A percentile compares a stretch with the other conserved stretches of the same genome.
These are phyloP conservation scores for Rhodotorula sp. DNA, from an alignment of 1,284 basidiomycete species.

Conservation along the genomic window DNA sequence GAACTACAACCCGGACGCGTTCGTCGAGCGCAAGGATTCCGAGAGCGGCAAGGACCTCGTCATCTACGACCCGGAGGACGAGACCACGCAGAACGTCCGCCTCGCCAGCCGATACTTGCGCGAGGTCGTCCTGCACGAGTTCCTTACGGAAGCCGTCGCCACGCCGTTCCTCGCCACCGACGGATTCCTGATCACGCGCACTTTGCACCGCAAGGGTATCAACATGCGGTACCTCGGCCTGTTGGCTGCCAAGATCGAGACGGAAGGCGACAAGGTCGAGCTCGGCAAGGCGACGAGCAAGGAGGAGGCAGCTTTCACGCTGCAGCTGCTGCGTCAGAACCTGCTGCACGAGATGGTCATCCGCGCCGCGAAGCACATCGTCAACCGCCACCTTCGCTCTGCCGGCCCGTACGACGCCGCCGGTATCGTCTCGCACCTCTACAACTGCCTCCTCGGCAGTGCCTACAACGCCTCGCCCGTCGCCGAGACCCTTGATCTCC, in stretches of 20 bases:
- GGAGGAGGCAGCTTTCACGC: constrained; percentile 37
- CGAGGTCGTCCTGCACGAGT: constrained; percentile 52
- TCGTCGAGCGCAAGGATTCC: constrained; percentile 52
- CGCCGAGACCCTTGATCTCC: constrained; percentile 49
- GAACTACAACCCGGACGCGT: constrained; percentile 60
- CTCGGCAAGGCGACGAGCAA: constrained; percentile 18
- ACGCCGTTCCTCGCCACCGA: constrained; percentile 53
- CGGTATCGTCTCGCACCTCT: constrained; percentile 56
- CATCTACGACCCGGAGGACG: constrained; percentile 54
- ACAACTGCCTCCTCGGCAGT: constrained; percentile 59
- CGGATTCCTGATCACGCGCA: constrained; percentile 54
- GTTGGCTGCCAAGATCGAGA: constrained; percentile 51
- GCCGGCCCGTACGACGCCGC: constrained; percentile 51
- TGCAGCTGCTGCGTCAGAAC: constrained; percentile 46
- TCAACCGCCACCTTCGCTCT: constrained; percentile 51
- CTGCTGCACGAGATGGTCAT: constrained; percentile 58
- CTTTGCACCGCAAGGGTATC: constrained; percentile 58
- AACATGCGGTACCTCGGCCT: constrained; percentile 61
- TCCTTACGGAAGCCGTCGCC: constrained; percentile 55
- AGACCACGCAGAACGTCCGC: constrained; percentile 56
- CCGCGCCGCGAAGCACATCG: constrained; percentile 57
- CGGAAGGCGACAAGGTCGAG: constrained; percentile 46
- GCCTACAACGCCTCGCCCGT: constrained; percentile 51
- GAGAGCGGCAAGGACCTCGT: constrained; percentile 11
- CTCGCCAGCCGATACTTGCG: constrained; percentile 56